These are phyloP conservation scores for Lactarius vividus DNA, from an alignment of 768 basidiomycete species.

Conservation along the genomic window DNA sequence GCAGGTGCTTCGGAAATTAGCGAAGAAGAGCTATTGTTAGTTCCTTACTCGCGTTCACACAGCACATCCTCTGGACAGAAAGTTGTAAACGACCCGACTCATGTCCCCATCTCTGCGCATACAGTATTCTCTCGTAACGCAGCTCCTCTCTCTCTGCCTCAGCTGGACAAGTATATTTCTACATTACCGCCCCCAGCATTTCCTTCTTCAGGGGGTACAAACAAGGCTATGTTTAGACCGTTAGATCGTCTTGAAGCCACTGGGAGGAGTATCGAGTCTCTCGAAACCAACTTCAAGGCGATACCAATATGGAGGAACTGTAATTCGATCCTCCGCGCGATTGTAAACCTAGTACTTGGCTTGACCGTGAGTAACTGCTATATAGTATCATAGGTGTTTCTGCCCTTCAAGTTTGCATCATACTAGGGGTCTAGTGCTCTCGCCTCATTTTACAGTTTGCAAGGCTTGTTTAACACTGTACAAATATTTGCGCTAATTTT, in stretches of 20 bases:
- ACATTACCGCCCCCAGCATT: constrained; percentile 18
- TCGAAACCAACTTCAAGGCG: constrained; percentile 52
- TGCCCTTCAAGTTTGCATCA: neutral
- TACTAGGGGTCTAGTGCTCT: constrained; percentile 65
- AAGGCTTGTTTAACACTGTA: constrained; percentile 64
- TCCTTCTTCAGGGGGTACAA: constrained; percentile 5
- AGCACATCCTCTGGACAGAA: neutral
- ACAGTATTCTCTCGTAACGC: constrained; percentile 22
- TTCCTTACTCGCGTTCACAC: constrained; percentile 17
- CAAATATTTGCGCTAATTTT: constrained; percentile 72
- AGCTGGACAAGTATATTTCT: constrained; percentile 26
- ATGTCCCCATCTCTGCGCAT: constrained; percentile 21
- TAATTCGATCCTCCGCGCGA: constrained; percentile 47
- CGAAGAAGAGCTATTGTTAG: constrained; percentile 17
- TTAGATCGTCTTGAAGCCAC: constrained; percentile 52
- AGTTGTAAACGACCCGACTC: neutral
- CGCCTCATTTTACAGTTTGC: constrained; percentile 66
- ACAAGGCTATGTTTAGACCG: constrained; percentile 55
- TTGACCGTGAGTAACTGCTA: constrained; percentile 44
- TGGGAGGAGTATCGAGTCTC: constrained; percentile 52
- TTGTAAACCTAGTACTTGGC: constrained; percentile 50
- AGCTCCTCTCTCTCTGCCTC: constrained; percentile 23
- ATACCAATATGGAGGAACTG: constrained; percentile 56
- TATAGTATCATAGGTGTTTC: neutral
- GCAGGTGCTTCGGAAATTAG: neutral